phyloP scores from a whole-genome alignment of 2,329 filamentous ascomycete species.

The Nakataea oryzae region DNA sequence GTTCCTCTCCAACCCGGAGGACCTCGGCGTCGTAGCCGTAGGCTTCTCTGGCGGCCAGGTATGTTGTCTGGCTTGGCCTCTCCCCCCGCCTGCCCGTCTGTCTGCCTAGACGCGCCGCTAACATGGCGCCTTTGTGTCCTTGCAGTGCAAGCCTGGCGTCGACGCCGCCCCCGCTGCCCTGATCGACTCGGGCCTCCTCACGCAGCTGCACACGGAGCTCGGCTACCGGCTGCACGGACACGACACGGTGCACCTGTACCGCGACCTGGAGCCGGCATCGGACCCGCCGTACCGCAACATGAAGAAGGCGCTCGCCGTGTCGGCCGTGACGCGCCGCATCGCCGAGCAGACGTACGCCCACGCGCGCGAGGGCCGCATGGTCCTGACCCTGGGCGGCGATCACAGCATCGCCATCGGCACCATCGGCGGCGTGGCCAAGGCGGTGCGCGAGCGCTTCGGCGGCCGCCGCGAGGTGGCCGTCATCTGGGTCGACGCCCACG shows the following conservation, averaged over 20 bases:
- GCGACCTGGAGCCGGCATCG: conserved; percentile 55
- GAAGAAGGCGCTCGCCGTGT: conserved; percentile 86
- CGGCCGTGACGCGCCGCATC: conserved; percentile 71
- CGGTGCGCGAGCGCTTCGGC: conserved; percentile 69
- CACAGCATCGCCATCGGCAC: conserved; percentile 95
- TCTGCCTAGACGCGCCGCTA: conserved; percentile 1
- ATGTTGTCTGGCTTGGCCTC: conserved; percentile 18
- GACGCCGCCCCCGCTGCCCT: conserved; percentile 84
- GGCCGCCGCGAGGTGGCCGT: conserved; percentile 69
- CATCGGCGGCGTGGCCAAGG: conserved; percentile 77
- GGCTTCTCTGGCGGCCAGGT: conserved; percentile 96
- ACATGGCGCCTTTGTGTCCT: conserved; percentile 6
- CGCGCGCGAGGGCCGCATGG: conserved; percentile 71
- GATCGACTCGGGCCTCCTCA: conserved; percentile 77
- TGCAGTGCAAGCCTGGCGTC: conserved; percentile 78
- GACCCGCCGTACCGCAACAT: conserved; percentile 83
- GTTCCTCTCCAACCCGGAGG: conserved; percentile 69
- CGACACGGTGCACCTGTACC: conserved; percentile 70
- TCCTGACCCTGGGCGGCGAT: conserved; percentile 89
- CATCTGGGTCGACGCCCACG: conserved; percentile 97
- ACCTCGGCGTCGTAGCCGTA: conserved; percentile 87
- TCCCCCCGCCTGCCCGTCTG: not conserved
- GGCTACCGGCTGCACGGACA: conserved; percentile 85
- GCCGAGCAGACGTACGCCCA: conserved; percentile 81
- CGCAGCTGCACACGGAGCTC: conserved; percentile 73